These are phyloP conservation scores for Wickerhamomyces rabaulensis DNA, from an alignment of 805 yeast species.

Conservation along the genomic window DNA sequence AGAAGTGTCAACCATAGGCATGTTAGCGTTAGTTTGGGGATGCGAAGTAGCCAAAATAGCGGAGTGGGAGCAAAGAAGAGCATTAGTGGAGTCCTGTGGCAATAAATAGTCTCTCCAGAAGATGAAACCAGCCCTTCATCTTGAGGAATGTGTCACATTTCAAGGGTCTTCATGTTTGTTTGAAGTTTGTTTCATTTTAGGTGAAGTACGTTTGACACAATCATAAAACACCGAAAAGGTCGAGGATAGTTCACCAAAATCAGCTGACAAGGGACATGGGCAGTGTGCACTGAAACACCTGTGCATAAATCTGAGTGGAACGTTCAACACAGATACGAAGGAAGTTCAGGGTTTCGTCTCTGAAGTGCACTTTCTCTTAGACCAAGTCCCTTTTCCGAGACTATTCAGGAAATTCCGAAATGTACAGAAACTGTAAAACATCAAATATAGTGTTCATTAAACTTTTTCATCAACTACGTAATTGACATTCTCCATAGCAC, in stretches of 20 bases:
- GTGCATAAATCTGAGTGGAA: too few species aligned
- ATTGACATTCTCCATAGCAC: constrained; percentile 58
- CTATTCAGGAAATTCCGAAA: too few species aligned
- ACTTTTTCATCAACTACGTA: constrained; percentile 2
- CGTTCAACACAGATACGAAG: too few species aligned
- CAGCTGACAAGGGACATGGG: too few species aligned
- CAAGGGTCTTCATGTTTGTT: neutral
- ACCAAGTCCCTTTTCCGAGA: too few species aligned
- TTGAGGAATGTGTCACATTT: neutral
- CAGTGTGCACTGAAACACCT: too few species aligned
- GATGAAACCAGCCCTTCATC: neutral
- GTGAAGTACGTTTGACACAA: constrained; percentile 3
- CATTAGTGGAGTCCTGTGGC: neutral
- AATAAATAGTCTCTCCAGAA: neutral
- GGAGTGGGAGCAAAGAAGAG: neutral
- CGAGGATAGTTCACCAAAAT: too few species aligned
- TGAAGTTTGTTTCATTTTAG: constrained; percentile 3
- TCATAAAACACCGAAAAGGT: neutral
- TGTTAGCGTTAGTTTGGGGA: neutral
- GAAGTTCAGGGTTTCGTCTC: too few species aligned
- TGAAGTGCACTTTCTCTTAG: too few species aligned
- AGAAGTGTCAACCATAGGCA: neutral
- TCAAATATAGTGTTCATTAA: neutral
- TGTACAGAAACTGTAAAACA: too few species aligned
- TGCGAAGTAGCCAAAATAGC: neutral